Evolutionary conservation across 805 yeast genomes (phyloP).

Genomic region (Candida pseudoglaebosa): DNA sequence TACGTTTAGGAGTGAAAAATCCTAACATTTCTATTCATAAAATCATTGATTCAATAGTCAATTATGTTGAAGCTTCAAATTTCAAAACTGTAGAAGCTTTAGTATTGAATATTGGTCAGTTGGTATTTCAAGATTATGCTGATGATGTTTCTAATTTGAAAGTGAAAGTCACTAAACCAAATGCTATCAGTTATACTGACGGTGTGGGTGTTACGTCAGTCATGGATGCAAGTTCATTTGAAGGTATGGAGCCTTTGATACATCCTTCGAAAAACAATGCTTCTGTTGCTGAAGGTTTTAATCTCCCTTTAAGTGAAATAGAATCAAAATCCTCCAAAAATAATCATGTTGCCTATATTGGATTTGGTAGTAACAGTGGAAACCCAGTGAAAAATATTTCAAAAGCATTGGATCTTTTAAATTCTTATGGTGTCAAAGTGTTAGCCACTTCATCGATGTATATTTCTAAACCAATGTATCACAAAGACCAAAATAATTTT

Average conservation of each 20-base stretch:
- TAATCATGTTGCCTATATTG: constrained; percentile 61
- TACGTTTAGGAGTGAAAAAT: constrained; percentile 26
- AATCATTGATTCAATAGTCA: constrained; percentile 46
- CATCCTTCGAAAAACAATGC: constrained; percentile 7
- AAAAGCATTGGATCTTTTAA: constrained; percentile 48
- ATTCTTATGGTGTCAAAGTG: constrained; percentile 41
- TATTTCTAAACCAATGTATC: constrained; percentile 91
- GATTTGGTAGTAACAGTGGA: constrained; percentile 89
- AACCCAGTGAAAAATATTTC: constrained; percentile 60
- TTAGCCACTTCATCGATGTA: constrained; percentile 71
- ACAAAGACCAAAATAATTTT: constrained; percentile 72
- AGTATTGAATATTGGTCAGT: constrained; percentile 65
- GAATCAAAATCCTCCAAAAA: constrained; percentile 6
- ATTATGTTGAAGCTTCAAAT: constrained; percentile 69
- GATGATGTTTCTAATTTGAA: constrained; percentile 32
- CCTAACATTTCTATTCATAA: constrained; percentile 36
- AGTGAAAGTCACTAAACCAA: constrained; percentile 77
- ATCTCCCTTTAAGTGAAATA: constrained; percentile 27
- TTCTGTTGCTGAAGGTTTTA: constrained; percentile 16
- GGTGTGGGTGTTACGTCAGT: constrained; percentile 84
- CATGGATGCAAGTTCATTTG: constrained; percentile 43
- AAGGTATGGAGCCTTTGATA: constrained; percentile 17
- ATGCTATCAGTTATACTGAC: constrained; percentile 80
- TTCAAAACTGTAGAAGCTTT: constrained; percentile 94
- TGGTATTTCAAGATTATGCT: constrained; percentile 42